Base-by-base conservation (phyloP, 805 yeast species). In the Aciculoconidium aculeatum region DNA sequence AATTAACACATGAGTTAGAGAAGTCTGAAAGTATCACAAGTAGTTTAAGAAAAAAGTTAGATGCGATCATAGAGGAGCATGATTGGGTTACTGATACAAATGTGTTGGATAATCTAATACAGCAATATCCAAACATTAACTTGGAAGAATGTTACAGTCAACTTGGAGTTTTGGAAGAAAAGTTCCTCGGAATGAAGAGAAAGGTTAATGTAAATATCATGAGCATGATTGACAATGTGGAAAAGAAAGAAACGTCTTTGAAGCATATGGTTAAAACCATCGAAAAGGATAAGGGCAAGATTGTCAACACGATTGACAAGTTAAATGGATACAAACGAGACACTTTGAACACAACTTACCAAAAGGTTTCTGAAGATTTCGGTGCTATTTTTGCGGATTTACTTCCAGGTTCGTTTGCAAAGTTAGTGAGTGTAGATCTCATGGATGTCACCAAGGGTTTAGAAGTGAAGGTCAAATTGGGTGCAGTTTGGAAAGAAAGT, bases 401-500 rank as follows among this genome's bases (percentile, higher is more conserved):
- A 28, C 62, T 92, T 30, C 96, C 96, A 0, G 85, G 84, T 9
- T 81, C 95, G 3, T 83, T 78, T 56, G 94, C 97, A 2, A 86
- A 86, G 53, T 67, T 90, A 36, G 95, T 80, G 9, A 86, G 94
- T 3, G 72, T 76, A 3, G 85, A 86, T 41, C 73, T 75, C n/a
- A 70, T 71, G 45, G 94, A 85, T 47, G 82, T 92, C 7, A 83
- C 95, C 1, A 75, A 81, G 41, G 99, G 99, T 11, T 65, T 92
- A 10, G 95, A 85, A 49, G 92, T 92, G 14, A 80, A 77, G 47
- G 97, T 92, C 1, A 77, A 83, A 49, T 63, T 92, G 10, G 98
- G 98, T 3, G 77, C 72, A 25, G 85, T 90, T 4, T 92, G 98
- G 98, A 92, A 90, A 51, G 95, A 88, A 44, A 82, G 95, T 47